phyloP scores from a whole-genome alignment of 31 red algal species.

The Asparagopsis taxiformis region DNA sequence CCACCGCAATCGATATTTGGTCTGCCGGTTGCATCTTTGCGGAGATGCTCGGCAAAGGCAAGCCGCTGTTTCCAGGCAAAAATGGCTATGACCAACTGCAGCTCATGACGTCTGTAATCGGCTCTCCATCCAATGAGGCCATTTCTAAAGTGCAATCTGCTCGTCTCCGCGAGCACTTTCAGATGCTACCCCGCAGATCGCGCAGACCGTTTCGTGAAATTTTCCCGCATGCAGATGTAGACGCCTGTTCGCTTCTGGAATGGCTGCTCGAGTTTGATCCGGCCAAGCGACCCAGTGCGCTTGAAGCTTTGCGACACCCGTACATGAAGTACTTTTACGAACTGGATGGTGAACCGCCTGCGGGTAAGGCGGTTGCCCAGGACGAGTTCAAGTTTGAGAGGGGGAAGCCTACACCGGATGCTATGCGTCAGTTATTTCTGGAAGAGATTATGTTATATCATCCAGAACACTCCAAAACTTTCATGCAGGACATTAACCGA shows the following conservation, averaged over 20 bases:
- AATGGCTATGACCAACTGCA: constrained; percentile 74
- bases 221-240: constrained; percentile 67
- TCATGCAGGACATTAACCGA: constrained; percentile 14
- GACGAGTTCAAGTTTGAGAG: constrained; percentile 87
- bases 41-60: constrained; percentile 61
- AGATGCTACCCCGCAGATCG: constrained; percentile 37
- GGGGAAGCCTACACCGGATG: constrained; percentile 47
- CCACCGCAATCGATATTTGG: constrained; percentile 86
- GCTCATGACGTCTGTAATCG: constrained; percentile 78
- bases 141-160: constrained; percentile 67
- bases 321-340: constrained; percentile 70
- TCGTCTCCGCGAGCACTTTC: constrained; percentile 35
- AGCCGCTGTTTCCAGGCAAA: constrained; percentile 78
- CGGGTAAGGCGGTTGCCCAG: constrained; percentile 39
- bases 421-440: constrained; percentile 73
- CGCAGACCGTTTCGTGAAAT: constrained; percentile 36
- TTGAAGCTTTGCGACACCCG: constrained; percentile 47
- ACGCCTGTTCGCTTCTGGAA: constrained; percentile 58
- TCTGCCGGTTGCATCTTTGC: constrained; percentile 85
- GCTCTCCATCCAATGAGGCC: constrained; percentile 45
- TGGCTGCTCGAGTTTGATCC: constrained; percentile 55
- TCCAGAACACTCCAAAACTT: constrained; percentile 44
- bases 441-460: constrained; percentile 85
- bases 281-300: constrained; percentile 37
- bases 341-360: constrained; percentile 38